Evolutionary conservation across 2,329 filamentous ascomycete genomes (phyloP), one percentile per base, ranked within the genome.

Genomic region (Epichloe hybrida): DNA sequence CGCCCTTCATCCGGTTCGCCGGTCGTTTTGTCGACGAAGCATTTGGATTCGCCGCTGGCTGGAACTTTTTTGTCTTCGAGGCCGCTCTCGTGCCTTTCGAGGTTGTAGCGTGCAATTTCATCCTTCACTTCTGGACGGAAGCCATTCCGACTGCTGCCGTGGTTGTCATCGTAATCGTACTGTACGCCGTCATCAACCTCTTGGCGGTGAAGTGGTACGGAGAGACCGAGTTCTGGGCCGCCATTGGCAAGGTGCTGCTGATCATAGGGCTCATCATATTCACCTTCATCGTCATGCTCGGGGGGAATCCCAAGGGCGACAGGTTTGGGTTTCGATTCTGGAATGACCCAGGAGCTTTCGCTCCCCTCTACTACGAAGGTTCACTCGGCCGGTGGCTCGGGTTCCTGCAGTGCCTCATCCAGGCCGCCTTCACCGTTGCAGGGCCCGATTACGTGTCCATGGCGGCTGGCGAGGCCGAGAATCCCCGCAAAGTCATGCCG

Each of bases 231-330:
- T 93, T 94, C 60, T 80, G 76, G 75, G 79, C 83, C 20, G 81
- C 86, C 2, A 63, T 86, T 2, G 82, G 82, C 50, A 88, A 89
- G 63, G 76, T 88, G 3, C 58, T 89, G 2, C 73, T 89, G 48
- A 86, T 86, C 53, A 66, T 88, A 37, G 84, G 79, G 1, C 72
- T 91, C 48, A 76, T 90, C 57, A 59, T 80, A 55, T 90, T 87
- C 68, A 91, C 88, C 2, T 88, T 95, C 60, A 75, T 94, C 56
- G 80, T 81, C 56, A 91, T 93, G 83, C 69, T 93, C 1, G 88
- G 88, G 88, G 88, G 7, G 88, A 93, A 91, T 57, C 88, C 88
- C 0, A 63, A 80, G 1, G 72, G 77, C 38, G 84, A 90, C 57
- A 71, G 77, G 0, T 86, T 86, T 55, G 86, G 86, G 1, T 91